Evolutionary conservation across 2,329 filamentous ascomycete species (phyloP), one percentile per base, ranked within the genome.

Genomic region (Pseudopyrenochaeta lycopersici): DNA sequence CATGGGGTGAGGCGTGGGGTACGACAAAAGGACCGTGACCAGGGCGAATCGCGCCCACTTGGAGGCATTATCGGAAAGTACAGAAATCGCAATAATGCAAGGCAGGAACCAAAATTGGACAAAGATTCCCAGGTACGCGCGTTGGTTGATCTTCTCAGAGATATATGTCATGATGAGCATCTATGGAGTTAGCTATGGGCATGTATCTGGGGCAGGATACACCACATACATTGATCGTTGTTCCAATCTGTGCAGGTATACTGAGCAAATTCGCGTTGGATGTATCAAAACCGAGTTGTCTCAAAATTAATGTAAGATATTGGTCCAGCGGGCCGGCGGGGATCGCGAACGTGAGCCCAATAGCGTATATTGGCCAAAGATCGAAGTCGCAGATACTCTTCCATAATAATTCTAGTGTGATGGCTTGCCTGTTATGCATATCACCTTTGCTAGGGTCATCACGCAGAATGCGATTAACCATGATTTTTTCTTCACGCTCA

Each of bases 401-500:
- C 60, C 58, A 67, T 15, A 67, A 43, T 2, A 52, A 18, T 12
- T 50, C 51, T 6, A 53, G 44, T 3, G 60, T 64, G 15, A 67
- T 57, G 21, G 60, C 58, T 48, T 67, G 48, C n/a, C 64, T 56
- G 27, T 67, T 67, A 42, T 67, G 40, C 40, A 42, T 42, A 12
- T 42, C 40, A 14, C 81, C 81, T 60, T 85, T 85, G 48, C 75
- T 77, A 2, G 81, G 80, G 46, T 83, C 86, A 36, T 88, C 86
- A 0, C 86, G 81, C 1, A 86, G 73, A n/a, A 84, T 76, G 1
- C 85, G 77, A 58, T 87, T 88, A 23, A 88, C 81, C 80, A 90
- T 85, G 66, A 90, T 89, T 46, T 84, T 80, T 62, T 89, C 87
- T 63, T 90, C 85, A 2, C 80, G 79, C 63, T 88, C 85, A 0